Percentiles rank a stretch among this genome's conserved stretches.
Evolutionary conservation across 305 asterid species (phyloP).

Genomic region (Ajuga reptans): DNA sequence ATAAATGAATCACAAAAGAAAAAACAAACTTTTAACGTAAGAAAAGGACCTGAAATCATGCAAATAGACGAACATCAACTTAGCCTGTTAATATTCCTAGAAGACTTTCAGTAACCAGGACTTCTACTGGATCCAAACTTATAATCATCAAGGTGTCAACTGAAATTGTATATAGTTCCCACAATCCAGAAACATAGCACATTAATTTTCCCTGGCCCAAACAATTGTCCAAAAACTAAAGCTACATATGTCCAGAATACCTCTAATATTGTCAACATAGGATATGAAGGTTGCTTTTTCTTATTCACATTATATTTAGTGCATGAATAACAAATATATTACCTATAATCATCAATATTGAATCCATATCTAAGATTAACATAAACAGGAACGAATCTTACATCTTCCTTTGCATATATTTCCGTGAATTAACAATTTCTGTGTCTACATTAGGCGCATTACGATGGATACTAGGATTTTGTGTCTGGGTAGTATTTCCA

Average conservation of each 20-base stretch:
- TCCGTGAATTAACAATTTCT: conserved; percentile 46
- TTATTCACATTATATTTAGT: not conserved
- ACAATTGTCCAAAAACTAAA: not conserved
- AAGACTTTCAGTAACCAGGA: not conserved
- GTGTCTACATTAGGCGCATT: conserved; percentile 44
- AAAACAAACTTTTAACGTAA: not conserved
- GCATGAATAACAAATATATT: not conserved
- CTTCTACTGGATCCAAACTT: conserved; percentile 2
- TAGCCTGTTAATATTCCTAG: not conserved
- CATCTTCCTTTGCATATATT: conserved; percentile 53
- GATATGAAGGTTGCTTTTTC: not conserved
- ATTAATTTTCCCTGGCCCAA: not conserved
- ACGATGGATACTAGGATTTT: conserved; percentile 53
- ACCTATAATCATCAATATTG: not conserved
- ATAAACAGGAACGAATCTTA: conserved; percentile 31
- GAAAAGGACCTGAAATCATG: not conserved
- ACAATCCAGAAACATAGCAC: conserved; percentile 5
- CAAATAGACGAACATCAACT: not conserved
- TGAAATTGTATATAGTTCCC: not conserved
- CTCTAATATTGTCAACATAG: conserved; percentile 5
- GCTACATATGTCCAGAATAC: not conserved
- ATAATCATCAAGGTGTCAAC: conserved; percentile 12
- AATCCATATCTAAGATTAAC: not conserved
- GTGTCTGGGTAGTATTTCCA: conserved; percentile 61
- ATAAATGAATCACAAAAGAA: not conserved